These are phyloP conservation scores for Penicillium vulpinum DNA, from an alignment of 2,329 filamentous ascomycete species.

Conservation along the genomic window DNA sequence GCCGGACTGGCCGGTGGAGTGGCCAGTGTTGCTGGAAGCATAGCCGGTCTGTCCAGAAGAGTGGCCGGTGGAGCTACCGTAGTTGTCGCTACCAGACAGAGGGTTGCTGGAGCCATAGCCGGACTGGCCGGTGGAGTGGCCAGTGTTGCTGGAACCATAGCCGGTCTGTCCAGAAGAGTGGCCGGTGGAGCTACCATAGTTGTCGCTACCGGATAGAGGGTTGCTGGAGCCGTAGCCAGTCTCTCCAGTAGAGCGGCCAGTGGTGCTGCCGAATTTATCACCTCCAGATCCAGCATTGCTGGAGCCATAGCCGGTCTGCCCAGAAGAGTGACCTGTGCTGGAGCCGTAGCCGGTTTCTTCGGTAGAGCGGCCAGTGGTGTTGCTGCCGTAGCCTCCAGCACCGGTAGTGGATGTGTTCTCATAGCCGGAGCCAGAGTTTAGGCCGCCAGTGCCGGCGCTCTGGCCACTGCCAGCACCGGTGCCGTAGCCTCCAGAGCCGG, in stretches of 20 bases:
- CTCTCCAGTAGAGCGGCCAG: background rate
- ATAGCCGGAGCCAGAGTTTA: background rate
- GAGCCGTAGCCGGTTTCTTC: background rate
- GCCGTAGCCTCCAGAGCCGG: background rate
- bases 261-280: background rate
- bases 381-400: background rate
- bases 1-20: background rate
- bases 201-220: background rate
- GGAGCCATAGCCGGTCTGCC: background rate
- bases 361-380: background rate
- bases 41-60: background rate
- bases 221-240: background rate
- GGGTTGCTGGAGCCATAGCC: conserved; percentile 1
- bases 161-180: background rate
- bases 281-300: background rate
- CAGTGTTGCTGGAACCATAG: background rate
- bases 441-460: background rate
- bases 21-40: background rate
- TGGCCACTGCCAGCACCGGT: background rate
- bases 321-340: background rate
- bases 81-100: conserved; percentile 1
- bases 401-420: background rate
- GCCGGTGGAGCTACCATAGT: background rate
- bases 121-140: background rate
- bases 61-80: background rate